A percentile compares a stretch with the other conserved stretches of the same genome.
phyloP scores from a whole-genome alignment of 768 basidiomycete genomes.

The Lentinula boryana region DNA sequence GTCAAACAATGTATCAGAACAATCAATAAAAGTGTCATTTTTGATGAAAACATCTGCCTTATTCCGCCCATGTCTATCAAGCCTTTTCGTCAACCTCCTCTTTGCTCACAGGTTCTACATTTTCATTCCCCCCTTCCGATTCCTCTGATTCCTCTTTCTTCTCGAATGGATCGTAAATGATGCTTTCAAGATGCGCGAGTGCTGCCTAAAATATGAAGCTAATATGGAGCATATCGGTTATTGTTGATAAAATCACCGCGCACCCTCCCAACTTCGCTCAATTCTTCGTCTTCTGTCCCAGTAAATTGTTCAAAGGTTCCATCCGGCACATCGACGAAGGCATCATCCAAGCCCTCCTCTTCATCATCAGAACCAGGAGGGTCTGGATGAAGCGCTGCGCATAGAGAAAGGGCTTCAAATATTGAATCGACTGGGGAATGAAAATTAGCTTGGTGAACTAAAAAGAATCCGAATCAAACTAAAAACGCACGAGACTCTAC shows the following conservation, averaged over 20 bases:
- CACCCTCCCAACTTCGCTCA: constrained; percentile 89
- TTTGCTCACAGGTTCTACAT: background rate
- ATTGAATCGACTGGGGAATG: constrained; percentile 63
- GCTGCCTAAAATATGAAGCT: constrained; percentile 56
- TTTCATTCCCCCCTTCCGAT: background rate
- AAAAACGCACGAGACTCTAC: constrained; percentile 50
- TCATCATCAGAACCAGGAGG: constrained; percentile 35
- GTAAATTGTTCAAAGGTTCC: constrained; percentile 49
- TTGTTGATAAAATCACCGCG: constrained; percentile 82
- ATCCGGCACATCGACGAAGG: constrained; percentile 46
- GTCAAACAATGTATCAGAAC: too few relatives aligned
- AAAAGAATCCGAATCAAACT: background rate
- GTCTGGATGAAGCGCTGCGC: constrained; percentile 84
- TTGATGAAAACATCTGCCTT: background rate
- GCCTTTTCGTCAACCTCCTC: background rate
- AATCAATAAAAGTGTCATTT: too few relatives aligned
- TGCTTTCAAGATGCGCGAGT: constrained; percentile 76
- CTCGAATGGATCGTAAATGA: constrained; percentile 55
- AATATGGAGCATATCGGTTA: constrained; percentile 82
- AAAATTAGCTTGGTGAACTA: background rate
- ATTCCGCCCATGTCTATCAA: background rate
- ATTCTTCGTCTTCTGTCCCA: constrained; percentile 62
- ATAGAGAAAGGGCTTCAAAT: constrained; percentile 80
- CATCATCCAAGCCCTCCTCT: constrained; percentile 46
- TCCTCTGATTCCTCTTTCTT: constrained; percentile 3